phyloP scores from a whole-genome alignment of 2,329 filamentous ascomycete species.

The Helminthosporium solani region DNA sequence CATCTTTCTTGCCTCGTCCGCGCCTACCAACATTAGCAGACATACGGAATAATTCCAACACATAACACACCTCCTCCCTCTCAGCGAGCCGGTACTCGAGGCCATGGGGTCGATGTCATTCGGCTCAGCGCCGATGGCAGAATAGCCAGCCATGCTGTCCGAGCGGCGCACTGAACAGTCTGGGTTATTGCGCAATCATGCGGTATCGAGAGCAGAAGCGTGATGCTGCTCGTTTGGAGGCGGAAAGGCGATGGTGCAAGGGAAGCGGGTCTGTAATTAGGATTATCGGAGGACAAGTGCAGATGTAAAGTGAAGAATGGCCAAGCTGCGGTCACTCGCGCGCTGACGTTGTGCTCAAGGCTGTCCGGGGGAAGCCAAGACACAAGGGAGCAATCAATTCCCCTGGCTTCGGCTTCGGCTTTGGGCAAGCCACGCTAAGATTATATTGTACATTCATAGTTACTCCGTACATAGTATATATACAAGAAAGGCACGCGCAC shows the following conservation, averaged over 20 bases:
- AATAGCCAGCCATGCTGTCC: slow-evolving; percentile 48
- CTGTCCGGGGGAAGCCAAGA: slow-evolving; percentile 5
- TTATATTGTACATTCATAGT: no score
- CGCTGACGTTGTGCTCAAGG: slow-evolving; percentile 16
- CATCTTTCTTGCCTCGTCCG: slow-evolving; percentile 67
- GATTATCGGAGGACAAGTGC: not conserved
- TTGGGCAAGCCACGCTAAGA: slow-evolving; percentile 14
- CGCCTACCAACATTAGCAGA: slow-evolving; percentile 47
- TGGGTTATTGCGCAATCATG: slow-evolving; percentile 31
- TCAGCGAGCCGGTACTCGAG: slow-evolving; percentile 44
- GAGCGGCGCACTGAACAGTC: slow-evolving; percentile 12
- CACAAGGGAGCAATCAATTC: no score
- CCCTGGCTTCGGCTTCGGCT: no score
- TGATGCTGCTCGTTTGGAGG: not conserved
- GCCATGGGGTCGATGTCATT: slow-evolving; percentile 45
- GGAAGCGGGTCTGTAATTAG: not conserved
- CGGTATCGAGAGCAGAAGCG: slow-evolving; percentile 9
- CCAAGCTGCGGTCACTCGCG: slow-evolving; percentile 3
- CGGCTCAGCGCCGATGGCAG: slow-evolving; percentile 45
- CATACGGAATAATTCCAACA: not conserved
- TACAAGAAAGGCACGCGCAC: slow-evolving; percentile 16
- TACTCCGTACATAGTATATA: no score
- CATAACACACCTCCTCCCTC: slow-evolving; percentile 35
- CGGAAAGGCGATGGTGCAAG: not conserved
- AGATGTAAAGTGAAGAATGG: slow-evolving; percentile 1